A percentile compares a stretch with the other conserved stretches of the same genome.
Conservation (phyloP, 805 yeast species). For the Sugiyamaella qingdaonensis region DNA sequence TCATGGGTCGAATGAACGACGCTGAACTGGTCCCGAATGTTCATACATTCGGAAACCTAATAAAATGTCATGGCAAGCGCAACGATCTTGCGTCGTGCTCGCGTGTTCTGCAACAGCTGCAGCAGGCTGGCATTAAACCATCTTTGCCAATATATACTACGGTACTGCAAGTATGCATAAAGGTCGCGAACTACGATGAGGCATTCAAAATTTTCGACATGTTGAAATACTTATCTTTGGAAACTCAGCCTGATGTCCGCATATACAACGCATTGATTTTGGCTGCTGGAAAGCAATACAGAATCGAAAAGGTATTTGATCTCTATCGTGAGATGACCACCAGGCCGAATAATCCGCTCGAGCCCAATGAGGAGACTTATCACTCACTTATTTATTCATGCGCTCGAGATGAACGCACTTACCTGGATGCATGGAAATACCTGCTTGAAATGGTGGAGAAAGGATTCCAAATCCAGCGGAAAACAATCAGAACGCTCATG, state of each 20-base stretch:
- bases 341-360: constrained; percentile 33
- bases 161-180: constrained; percentile 57
- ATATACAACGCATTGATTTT: constrained; percentile 72
- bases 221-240: constrained; percentile 71
- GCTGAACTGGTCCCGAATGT: constrained; percentile 24
- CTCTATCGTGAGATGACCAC: constrained; percentile 63
- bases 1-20: constrained; percentile 22
- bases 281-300: constrained; percentile 55
- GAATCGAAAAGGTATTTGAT: constrained; percentile 72
- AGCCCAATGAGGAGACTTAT: constrained; percentile 44
- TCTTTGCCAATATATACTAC: constrained; percentile 44
- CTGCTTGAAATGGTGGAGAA: constrained; percentile 57
- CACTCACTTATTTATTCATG: constrained; percentile 67
- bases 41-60: constrained; percentile 31
- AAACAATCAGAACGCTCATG: constrained; percentile 63
- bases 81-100: constrained; percentile 25
- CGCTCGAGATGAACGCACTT: constrained; percentile 45
- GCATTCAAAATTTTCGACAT: constrained; percentile 75
- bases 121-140: constrained; percentile 13
- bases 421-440: constrained; percentile 69
- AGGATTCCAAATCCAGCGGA: constrained; percentile 32
- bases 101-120: constrained; percentile 15
- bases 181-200: constrained; percentile 45
- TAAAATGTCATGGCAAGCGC: constrained; percentile 29
- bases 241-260: constrained; percentile 60